These are phyloP conservation scores for Aschersonia sp. DNA, from an alignment of 2,329 filamentous ascomycete genomes.

Conservation along the genomic window DNA sequence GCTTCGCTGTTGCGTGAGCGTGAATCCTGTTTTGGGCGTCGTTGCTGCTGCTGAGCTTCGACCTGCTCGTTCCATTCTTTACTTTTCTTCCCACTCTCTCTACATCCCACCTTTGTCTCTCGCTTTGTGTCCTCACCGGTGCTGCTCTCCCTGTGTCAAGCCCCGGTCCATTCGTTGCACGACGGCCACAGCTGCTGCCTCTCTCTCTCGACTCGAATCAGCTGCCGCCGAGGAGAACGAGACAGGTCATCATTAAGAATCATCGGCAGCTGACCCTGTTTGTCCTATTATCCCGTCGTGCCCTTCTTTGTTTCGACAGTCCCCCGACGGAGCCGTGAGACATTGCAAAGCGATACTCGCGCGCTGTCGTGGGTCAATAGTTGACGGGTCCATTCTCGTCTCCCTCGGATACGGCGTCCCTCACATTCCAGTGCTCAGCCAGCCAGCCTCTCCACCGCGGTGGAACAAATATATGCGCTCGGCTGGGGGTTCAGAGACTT, in stretches of 20 bases:
- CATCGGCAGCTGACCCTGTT: too few relatives aligned
- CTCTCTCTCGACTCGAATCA: too few relatives aligned
- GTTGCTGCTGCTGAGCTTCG: too few relatives aligned
- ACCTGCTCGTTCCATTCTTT: too few relatives aligned
- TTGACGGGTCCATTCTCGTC: conserved; percentile 11
- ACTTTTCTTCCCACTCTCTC: neutral
- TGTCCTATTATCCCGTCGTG: conserved; percentile 1
- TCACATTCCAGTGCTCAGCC: conserved; percentile 13
- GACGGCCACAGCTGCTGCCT: too few relatives aligned
- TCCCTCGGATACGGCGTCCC: conserved; percentile 10
- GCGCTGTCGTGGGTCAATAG: conserved; percentile 10
- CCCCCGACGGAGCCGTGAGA: conserved; percentile 1
- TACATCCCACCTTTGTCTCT: neutral
- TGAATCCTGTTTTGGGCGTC: neutral
- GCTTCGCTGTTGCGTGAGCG: too few relatives aligned
- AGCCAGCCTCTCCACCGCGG: conserved; percentile 2
- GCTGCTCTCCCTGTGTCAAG: neutral
- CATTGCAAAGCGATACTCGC: conserved; percentile 4
- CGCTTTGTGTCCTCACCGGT: neutral
- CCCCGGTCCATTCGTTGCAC: too few relatives aligned
- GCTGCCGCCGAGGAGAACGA: too few relatives aligned
- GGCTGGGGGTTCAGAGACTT: neutral
- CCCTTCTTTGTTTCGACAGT: conserved; percentile 1
- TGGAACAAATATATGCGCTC: conserved; percentile 7
- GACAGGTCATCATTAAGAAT: too few relatives aligned